Evolutionary conservation across 2,329 filamentous ascomycete genomes (phyloP), one percentile per base, ranked within the genome.

Genomic region (Hypomyces perniciosus): DNA sequence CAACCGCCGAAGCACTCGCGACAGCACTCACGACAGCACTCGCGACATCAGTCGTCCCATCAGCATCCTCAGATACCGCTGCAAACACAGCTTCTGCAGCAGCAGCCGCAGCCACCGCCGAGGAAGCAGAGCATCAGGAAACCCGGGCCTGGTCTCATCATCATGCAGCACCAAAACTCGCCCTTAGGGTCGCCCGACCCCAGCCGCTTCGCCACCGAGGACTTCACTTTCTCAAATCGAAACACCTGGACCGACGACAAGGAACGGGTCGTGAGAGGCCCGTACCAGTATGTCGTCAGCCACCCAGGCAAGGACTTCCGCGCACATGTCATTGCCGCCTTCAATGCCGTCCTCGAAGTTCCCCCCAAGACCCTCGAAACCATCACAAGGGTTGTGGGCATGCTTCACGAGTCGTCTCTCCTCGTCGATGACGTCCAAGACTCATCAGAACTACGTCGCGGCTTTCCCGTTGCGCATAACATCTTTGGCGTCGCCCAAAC

Each of bases 351-450:
- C 84, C 73, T 95, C 12, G 76, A 86, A 50, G 88, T 95, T 20
- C 88, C 89, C 0, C 66, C 76, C 7, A 77, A 82, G 53, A 83
- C 81, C 58, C 76, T 95, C 51, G 79, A 80, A 39, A 75, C 90
- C 54, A 92, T 95, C 61, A 91, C 85, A 29, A 82, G 81, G 54
- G 87, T 90, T 4, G 81, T 95, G 8, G 86, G 85, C 59, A 92
- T 92, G 87, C 77, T 95, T 43, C 89, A 95, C 69, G 92, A 89
- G 37, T 84, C 89, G 3, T 91, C 87, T 4, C 74, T 95, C 50
- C 80, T 95, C 27, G 81, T 95, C 51, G 90, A 95, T 69, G 90
- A 95, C 66, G 89, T 95, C 6, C 88, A 95, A 72, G 90, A 95
- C 70, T 83, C 79, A 39, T 90, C 86, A 2, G 70, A 83, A 55